Evolutionary conservation across 192 early-diverging fungal genomes (phyloP), one percentile per base, ranked within the genome.

Genomic region (Mortierella claussenii): DNA sequence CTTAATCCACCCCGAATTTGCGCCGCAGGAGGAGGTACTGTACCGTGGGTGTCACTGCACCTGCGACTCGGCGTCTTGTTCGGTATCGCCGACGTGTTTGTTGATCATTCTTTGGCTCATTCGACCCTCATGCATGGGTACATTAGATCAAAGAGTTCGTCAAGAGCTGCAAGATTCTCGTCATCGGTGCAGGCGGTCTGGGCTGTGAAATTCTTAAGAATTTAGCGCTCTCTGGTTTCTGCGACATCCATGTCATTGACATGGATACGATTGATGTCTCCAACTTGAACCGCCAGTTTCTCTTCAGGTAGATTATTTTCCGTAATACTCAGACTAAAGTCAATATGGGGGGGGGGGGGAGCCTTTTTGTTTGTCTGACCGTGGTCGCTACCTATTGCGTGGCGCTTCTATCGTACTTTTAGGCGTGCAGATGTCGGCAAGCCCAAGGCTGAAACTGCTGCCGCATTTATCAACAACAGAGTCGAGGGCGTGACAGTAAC

Each of bases 241-340:
- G 84, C 28, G 83, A 94, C 55, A 88, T 94, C 49, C 86, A 92
- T 74, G 93, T 94, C 46, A 93, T 94, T 80, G 93, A 94, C 80
- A 94, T 94, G 93, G 93, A 94, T 69, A 94, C 91, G 18, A 94
- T 94, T 44, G 93, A 94, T 60, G 74, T 94, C 42, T 90, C 88
- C 68, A 94, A 94, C 80, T 81, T 94, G 30, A 94, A 94, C 67
- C 83, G 93, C 24, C 93, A 94, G 78, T 94, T 94, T 67, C 64
- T 94, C 24, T 94, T 94, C 78, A 85, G 93, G 82, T 82, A 80
- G 18, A 11, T 33, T 28, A 30, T 20, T 12, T 33, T 10, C 37
- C 13, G 7, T 13, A 36, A 30, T 21, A 44, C 3, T 48, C 6
- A 11, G 44, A 20, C 43, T n/a, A n/a, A 30, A 13, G 21, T 1